Conservation (phyloP, 345 rosid species). For the Erucastrum elatum region DNA sequence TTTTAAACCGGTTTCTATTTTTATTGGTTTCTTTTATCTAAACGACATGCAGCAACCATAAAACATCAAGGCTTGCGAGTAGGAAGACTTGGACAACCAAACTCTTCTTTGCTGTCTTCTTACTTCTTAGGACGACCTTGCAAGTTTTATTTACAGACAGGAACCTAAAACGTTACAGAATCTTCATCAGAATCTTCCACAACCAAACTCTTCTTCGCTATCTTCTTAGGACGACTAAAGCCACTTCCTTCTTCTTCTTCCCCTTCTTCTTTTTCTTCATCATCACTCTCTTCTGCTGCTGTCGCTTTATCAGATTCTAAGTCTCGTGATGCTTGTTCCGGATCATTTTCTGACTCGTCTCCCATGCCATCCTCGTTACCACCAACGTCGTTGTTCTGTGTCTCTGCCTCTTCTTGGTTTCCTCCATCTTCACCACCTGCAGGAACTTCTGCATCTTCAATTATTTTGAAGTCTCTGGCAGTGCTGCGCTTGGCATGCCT, state of each 20-base stretch:
- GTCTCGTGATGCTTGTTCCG: not conserved
- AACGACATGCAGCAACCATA: not conserved
- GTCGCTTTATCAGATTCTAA: not conserved
- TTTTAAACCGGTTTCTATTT: not conserved
- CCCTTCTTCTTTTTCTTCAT: not conserved
- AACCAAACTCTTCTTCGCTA: slow-evolving; percentile 34
- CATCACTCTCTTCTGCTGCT: not conserved
- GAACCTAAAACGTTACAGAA: slow-evolving; percentile 28
- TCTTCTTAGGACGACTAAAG: not conserved
- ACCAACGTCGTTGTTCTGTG: slow-evolving; percentile 3
- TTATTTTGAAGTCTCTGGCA: slow-evolving; percentile 72
- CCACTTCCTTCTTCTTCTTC: not conserved
- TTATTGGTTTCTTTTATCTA: not conserved
- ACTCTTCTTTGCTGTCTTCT: too few relatives aligned
- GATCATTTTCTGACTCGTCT: slow-evolving; percentile 45
- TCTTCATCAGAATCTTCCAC: slow-evolving; percentile 69
- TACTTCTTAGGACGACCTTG: not conserved
- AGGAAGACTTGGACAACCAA: too few relatives aligned
- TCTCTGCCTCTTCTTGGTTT: slow-evolving; percentile 36
- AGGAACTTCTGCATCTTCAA: slow-evolving; percentile 41
- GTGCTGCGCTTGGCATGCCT: slow-evolving; percentile 88
- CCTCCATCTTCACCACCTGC: slow-evolving; percentile 39
- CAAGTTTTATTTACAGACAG: slow-evolving; percentile 15
- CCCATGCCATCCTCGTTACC: slow-evolving; percentile 33
- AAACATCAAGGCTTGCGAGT: not conserved